Base-by-base conservation (phyloP, 148 eudicot genomes). In the Rheum nobile region DNA sequence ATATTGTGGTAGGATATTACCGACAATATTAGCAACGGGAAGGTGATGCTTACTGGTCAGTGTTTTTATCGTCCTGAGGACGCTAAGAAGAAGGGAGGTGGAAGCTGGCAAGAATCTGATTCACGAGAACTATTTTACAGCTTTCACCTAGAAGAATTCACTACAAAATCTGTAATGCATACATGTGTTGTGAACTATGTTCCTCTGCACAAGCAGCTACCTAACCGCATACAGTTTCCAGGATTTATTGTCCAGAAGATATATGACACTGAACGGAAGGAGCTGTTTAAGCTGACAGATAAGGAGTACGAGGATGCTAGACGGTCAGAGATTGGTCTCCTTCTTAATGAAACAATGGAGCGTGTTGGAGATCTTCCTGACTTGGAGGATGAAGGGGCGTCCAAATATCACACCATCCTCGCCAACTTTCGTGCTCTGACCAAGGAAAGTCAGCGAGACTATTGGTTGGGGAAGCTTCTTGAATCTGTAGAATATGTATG, bases 81-180 rank as follows among this genome's bases (percentile, higher is more conserved):
- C 83, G 97, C 97, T 55, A 87, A 86, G 77, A 90, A 78, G 80
- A 87, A 80, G 78, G 90, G 84, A 59, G 97, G 99, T 71, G 99
- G 97, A 82, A 85, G 85, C 77, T 95, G 96, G 97, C 83, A 85
- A 77, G 85, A 92, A 71, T 67, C 75, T 73, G 96, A 92, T 83
- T 83, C 97, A 16, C 87, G 99, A 79, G 97, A 91, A 77, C 82
- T 95, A 29, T 91, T 90, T 72, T 95, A 95, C 67, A 95, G 94
- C 81, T 92, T 95, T 79, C 99, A 88, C 75, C 90, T 87, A 21
- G 96, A 90, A 79, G 97, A 90, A 41, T 88, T 32, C 88, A 34
- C 91, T 91, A 97, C 99, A 37, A 96, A 90, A 67, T 88, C 94
- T 71, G 94, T 95, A 71, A 88, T 95, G 97, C 99, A 95, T 86